Conservation (phyloP, 2,329 filamentous ascomycete genomes). For the Colletotrichum chlorophyti region DNA sequence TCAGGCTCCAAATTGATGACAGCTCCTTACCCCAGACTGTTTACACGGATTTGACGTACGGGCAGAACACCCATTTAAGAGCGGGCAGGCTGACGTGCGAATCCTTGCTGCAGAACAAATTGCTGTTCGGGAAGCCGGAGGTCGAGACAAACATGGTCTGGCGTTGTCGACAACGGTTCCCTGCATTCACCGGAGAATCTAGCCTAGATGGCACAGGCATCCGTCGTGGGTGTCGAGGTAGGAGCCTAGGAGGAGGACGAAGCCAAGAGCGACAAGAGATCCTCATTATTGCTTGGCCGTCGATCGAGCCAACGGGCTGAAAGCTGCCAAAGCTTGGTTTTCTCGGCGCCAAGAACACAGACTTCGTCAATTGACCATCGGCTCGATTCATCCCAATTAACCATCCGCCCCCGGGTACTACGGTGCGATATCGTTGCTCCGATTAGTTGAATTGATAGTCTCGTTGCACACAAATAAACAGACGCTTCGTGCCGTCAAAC, state of each 20-base stretch:
- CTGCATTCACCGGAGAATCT: not conserved
- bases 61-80: not conserved
- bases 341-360: constrained; percentile 5
- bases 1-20: no score
- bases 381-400: not conserved
- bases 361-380: not conserved
- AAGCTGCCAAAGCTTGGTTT: constrained; percentile 18
- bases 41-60: not conserved
- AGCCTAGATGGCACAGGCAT: not conserved
- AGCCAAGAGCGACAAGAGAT: constrained; percentile 3
- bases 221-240: not conserved
- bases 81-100: not conserved
- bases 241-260: not conserved
- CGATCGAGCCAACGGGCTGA: not conserved
- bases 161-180: not conserved
- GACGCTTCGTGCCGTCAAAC: not conserved
- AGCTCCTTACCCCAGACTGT: constrained; percentile 1
- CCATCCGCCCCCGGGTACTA: no score
- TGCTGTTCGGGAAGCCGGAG: not conserved
- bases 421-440: no score
- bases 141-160: no score
- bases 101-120: not conserved
- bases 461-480: no score
- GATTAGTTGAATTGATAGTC: no score
- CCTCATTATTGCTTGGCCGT: not conserved